Percentiles rank a stretch among this genome's conserved stretches.
phyloP scores from a whole-genome alignment of 768 basidiomycete genomes.

The Obba rivulosa region DNA sequence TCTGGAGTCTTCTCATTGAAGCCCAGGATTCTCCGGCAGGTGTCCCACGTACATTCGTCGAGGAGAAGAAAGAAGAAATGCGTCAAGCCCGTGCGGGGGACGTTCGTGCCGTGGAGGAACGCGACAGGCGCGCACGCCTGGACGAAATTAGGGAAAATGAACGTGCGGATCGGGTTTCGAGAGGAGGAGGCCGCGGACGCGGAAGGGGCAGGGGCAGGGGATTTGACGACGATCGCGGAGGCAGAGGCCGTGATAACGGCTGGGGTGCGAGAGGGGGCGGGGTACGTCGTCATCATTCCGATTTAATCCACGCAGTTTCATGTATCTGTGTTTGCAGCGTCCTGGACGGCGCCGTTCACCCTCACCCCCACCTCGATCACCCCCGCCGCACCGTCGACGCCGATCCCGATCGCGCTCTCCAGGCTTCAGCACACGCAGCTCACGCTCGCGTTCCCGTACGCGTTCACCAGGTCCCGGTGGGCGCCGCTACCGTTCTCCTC shows the following conservation, averaged over 20 bases:
- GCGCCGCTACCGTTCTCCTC: conserved; percentile 13
- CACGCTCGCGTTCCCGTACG: conserved; percentile 29
- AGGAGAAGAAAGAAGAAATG: conserved; percentile 91
- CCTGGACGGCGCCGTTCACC: conserved; percentile 15
- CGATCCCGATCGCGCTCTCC: conserved; percentile 28
- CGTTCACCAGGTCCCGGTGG: conserved; percentile 10
- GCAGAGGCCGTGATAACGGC: conserved; percentile 47
- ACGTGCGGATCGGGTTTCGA: conserved; percentile 38
- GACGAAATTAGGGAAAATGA: conserved; percentile 68
- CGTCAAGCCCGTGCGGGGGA: conserved; percentile 62
- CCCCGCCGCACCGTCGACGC: conserved; percentile 44
- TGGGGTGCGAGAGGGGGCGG: conserved; percentile 68
- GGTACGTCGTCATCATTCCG: conserved; percentile 21
- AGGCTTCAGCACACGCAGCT: conserved; percentile 33
- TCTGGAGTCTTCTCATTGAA: conserved; percentile 91
- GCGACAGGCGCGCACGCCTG: conserved; percentile 61
- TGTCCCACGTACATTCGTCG: conserved; percentile 85
- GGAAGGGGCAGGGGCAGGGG: conserved; percentile 44
- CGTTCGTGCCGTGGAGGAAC: conserved; percentile 59
- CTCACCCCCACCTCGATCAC: conserved; percentile 30
- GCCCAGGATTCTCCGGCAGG: conserved; percentile 87
- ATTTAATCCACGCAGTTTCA: neutral
- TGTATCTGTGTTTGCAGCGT: conserved; percentile 6
- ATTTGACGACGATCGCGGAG: conserved; percentile 43
- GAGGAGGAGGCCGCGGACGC: conserved; percentile 57